Conservation (phyloP, 2,329 filamentous ascomycete species). For the Elsinoe batatas region DNA sequence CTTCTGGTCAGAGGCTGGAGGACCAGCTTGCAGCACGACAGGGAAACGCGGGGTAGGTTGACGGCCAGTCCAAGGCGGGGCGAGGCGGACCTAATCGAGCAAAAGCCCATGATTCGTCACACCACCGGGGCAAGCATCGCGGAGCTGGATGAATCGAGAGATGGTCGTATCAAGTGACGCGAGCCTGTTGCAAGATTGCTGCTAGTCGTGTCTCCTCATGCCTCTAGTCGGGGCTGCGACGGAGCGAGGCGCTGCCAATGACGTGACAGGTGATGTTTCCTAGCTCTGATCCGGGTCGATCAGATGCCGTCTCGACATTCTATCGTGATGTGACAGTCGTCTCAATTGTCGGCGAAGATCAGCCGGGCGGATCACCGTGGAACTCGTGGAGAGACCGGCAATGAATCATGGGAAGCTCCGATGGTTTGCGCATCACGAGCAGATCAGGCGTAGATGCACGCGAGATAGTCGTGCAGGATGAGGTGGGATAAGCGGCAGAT, state of each 20-base stretch:
- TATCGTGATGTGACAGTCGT: not conserved
- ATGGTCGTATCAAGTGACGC: conserved; percentile 12
- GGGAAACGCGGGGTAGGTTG: conserved; percentile 8
- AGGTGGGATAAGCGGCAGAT: not conserved
- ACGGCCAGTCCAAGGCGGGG: conserved; percentile 3
- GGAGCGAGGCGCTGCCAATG: conserved; percentile 7
- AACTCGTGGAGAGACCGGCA: conserved; percentile 1
- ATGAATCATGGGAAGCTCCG: not conserved
- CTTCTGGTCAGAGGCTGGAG: not conserved
- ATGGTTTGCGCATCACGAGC: not conserved
- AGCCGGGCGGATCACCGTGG: conserved; percentile 1
- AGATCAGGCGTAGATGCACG: not conserved
- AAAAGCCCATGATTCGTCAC: conserved; percentile 7
- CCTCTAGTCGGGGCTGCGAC: not conserved
- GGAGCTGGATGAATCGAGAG: conserved; percentile 9
- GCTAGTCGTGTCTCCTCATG: not conserved
- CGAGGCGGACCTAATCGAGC: not conserved
- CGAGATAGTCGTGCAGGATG: not conserved
- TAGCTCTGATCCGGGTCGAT: conserved; percentile 9
- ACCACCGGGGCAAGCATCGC: not conserved
- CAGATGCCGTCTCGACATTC: not conserved
- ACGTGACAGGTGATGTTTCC: conserved; percentile 11
- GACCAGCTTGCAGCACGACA: not conserved
- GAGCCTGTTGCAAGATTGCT: not conserved
- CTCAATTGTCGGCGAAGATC: not conserved